Conservation (phyloP, 441 rosid species). For the Gossypium gossypioides region DNA sequence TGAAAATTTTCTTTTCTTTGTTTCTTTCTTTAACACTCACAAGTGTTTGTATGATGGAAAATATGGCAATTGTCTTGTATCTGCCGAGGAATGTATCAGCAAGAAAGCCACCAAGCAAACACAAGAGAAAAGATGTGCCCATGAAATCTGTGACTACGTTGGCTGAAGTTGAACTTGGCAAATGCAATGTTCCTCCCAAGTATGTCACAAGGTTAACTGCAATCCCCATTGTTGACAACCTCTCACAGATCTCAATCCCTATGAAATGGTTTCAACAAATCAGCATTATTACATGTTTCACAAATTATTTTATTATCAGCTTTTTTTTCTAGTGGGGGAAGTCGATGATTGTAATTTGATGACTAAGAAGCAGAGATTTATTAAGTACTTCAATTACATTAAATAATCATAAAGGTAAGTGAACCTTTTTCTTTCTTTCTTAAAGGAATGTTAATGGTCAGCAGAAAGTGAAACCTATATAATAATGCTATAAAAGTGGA, state of each 20-base stretch:
- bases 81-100: constrained; percentile 43
- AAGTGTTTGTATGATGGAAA: constrained; percentile 24
- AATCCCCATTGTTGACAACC: constrained; percentile 40
- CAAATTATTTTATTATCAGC: background rate
- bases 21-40: constrained; percentile 12
- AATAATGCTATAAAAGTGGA: background rate
- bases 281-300: background rate
- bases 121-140: constrained; percentile 35
- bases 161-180: constrained; percentile 38
- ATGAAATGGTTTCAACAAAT: constrained; percentile 6
- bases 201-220: constrained; percentile 47
- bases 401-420: background rate
- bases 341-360: background rate
- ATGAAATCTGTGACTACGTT: constrained; percentile 35
- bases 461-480: constrained; percentile 4
- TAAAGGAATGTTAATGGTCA: background rate
- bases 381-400: background rate
- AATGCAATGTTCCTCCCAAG: constrained; percentile 35
- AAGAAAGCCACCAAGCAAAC: constrained; percentile 39
- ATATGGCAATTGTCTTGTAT: constrained; percentile 36
- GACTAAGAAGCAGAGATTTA: background rate
- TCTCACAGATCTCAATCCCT: constrained; percentile 40
- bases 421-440: background rate
- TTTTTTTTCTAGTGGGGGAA: background rate
- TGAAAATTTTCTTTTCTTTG: background rate